Evolutionary conservation across 2,329 filamentous ascomycete species (phyloP).

Genomic region (Ilyonectria destructans): DNA sequence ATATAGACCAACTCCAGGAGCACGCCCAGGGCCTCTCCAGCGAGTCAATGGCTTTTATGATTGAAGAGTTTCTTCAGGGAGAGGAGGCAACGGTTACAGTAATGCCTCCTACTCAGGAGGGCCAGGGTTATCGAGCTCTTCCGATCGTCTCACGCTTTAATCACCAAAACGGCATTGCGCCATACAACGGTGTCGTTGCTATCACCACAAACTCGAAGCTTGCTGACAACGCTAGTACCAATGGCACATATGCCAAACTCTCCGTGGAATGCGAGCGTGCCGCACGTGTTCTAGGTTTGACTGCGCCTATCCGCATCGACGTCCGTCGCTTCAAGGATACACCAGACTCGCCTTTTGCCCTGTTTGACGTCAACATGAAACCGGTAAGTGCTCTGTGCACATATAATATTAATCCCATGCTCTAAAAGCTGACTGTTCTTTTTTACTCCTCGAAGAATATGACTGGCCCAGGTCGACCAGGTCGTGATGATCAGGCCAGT

Average conservation of each 20-base stretch:
- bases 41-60: slow-evolving; percentile 50
- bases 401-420: background rate
- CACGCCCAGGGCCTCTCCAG: slow-evolving; percentile 17
- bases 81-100: slow-evolving; percentile 68
- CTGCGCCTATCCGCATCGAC: slow-evolving; percentile 64
- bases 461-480: slow-evolving; percentile 38
- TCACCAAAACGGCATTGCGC: slow-evolving; percentile 37
- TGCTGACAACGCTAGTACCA: slow-evolving; percentile 51
- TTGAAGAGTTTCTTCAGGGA: slow-evolving; percentile 65
- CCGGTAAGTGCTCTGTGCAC: slow-evolving; percentile 55
- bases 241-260: slow-evolving; percentile 39
- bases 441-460: slow-evolving; percentile 37
- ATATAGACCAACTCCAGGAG: background rate
- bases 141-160: slow-evolving; percentile 49
- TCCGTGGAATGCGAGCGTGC: slow-evolving; percentile 60
- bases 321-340: slow-evolving; percentile 57
- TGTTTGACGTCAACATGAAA: slow-evolving; percentile 70
- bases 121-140: slow-evolving; percentile 59
- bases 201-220: slow-evolving; percentile 58
- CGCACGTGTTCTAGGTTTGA: slow-evolving; percentile 57
- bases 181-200: slow-evolving; percentile 43
- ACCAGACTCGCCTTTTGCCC: slow-evolving; percentile 56
- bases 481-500: slow-evolving; percentile 40
- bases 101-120: slow-evolving; percentile 61
- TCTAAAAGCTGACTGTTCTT: slow-evolving; percentile 15